Conservation (phyloP, 768 basidiomycete species). For the Termitomyces sp. region DNA sequence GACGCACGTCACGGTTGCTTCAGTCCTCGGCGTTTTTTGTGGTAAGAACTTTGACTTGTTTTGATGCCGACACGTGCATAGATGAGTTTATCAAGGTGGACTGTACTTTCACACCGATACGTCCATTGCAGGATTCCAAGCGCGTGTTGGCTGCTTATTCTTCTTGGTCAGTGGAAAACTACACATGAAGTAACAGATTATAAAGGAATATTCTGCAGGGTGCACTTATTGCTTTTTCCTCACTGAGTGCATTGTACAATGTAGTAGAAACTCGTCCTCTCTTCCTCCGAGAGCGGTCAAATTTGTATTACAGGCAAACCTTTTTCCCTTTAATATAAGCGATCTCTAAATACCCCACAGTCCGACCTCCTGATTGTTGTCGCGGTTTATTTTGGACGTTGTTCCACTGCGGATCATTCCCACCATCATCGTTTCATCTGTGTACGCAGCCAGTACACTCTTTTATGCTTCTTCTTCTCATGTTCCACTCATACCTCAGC, state of each 20-base stretch:
- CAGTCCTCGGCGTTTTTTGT: slow-evolving; percentile 80
- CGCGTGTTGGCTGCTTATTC: slow-evolving; percentile 89
- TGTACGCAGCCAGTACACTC: slow-evolving; percentile 40
- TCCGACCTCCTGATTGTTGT: slow-evolving; percentile 88
- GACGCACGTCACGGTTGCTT: slow-evolving; percentile 67
- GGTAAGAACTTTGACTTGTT: slow-evolving; percentile 35
- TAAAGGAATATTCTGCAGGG: slow-evolving; percentile 42
- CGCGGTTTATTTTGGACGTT: slow-evolving; percentile 83
- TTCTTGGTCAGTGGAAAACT: slow-evolving; percentile 56
- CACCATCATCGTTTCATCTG: slow-evolving; percentile 79
- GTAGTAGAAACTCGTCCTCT: slow-evolving; percentile 78
- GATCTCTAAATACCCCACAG: slow-evolving; percentile 27
- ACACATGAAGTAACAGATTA: not conserved
- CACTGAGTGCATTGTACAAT: slow-evolving; percentile 86
- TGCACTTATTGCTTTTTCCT: slow-evolving; percentile 85
- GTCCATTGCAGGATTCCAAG: slow-evolving; percentile 91
- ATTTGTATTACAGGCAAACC: slow-evolving; percentile 74
- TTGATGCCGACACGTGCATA: not conserved
- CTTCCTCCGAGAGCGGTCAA: slow-evolving; percentile 87
- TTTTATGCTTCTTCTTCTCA: not conserved
- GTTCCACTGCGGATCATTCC: slow-evolving; percentile 86
- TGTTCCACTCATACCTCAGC: slow-evolving; percentile 28
- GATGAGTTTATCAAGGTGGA: slow-evolving; percentile 58
- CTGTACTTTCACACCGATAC: slow-evolving; percentile 76
- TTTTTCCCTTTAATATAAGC: not conserved